Conservation (phyloP, 352 stramenopile species). For the Phytophthora constricta region DNA sequence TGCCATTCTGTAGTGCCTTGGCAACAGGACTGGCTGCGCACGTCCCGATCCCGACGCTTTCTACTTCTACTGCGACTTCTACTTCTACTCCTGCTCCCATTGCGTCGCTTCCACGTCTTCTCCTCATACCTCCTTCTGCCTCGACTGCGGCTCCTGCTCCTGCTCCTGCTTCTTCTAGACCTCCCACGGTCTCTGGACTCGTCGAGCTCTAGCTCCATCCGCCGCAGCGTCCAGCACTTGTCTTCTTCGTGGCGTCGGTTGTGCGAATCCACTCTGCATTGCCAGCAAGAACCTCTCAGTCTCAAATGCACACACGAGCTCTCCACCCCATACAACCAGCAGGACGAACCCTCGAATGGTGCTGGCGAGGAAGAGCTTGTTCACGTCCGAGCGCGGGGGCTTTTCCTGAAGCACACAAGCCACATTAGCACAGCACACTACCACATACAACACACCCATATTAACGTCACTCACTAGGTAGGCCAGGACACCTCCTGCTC, state of each 20-base stretch:
- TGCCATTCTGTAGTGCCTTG: background rate
- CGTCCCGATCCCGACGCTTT: constrained; percentile 12
- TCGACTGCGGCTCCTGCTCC: constrained; percentile 30
- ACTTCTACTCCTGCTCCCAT: constrained; percentile 23
- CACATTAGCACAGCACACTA: constrained; percentile 1
- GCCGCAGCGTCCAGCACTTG: constrained; percentile 60
- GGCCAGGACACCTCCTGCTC: constrained; percentile 50
- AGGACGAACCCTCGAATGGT: constrained; percentile 63
- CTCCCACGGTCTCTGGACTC: constrained; percentile 12
- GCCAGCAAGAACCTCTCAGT: constrained; percentile 1
- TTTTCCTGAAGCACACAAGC: constrained; percentile 26
- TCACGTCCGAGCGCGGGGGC: constrained; percentile 51
- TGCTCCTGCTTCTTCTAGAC: constrained; percentile 14
- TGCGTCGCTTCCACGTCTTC: constrained; percentile 13
- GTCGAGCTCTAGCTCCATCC: constrained; percentile 48
- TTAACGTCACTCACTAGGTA: constrained; percentile 52
- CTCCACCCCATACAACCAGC: background rate
- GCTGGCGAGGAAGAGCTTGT: constrained; percentile 69
- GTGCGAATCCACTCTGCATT: constrained; percentile 59
- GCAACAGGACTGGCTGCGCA: constrained; percentile 20
- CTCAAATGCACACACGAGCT: background rate
- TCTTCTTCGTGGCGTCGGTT: constrained; percentile 74
- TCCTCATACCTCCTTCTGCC: background rate
- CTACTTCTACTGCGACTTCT: constrained; percentile 11
- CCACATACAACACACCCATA: background rate